Evolutionary conservation across 352 stramenopile genomes (phyloP).

Genomic region (Globisporangium nunn): DNA sequence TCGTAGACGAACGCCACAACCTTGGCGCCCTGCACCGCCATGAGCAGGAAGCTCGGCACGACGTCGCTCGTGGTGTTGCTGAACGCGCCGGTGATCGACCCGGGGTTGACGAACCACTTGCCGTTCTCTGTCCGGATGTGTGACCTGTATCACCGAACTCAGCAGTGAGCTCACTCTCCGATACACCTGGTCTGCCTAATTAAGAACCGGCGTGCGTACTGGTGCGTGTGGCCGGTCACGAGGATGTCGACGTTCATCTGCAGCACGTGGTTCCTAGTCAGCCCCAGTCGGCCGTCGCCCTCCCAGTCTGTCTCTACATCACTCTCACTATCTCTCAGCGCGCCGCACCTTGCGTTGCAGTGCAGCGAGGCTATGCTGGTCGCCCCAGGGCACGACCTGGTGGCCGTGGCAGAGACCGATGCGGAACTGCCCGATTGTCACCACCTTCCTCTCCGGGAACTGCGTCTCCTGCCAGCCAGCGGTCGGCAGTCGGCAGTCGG

Average conservation of each 20-base stretch:
- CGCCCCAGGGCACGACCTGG: constrained; percentile 91
- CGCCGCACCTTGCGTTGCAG: constrained; percentile 75
- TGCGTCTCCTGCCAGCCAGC: constrained; percentile 31
- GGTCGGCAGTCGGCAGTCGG: too few species aligned
- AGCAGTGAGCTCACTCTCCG: too few species aligned
- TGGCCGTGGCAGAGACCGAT: constrained; percentile 98
- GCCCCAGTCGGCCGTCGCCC: not conserved
- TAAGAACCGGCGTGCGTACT: constrained; percentile 34
- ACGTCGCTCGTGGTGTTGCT: constrained; percentile 69
- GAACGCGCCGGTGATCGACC: constrained; percentile 96
- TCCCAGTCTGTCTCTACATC: not conserved
- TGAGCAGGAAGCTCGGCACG: constrained; percentile 95
- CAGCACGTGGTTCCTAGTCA: not conserved
- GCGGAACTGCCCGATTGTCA: constrained; percentile 95
- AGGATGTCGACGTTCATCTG: constrained; percentile 97
- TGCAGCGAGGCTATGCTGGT: constrained; percentile 81
- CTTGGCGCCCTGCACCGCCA: constrained; percentile 96
- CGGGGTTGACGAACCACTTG: constrained; percentile 97
- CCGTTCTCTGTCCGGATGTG: constrained; percentile 91
- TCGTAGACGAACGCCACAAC: constrained; percentile 97
- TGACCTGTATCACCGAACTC: constrained; percentile 22
- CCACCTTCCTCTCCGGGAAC: constrained; percentile 94
- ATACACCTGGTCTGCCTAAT: too few species aligned
- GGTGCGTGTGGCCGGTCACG: constrained; percentile 92
- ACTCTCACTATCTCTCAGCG: not conserved